Conservation (phyloP, 2,329 filamentous ascomycete species). For the Rhynchosporium graminicola region DNA sequence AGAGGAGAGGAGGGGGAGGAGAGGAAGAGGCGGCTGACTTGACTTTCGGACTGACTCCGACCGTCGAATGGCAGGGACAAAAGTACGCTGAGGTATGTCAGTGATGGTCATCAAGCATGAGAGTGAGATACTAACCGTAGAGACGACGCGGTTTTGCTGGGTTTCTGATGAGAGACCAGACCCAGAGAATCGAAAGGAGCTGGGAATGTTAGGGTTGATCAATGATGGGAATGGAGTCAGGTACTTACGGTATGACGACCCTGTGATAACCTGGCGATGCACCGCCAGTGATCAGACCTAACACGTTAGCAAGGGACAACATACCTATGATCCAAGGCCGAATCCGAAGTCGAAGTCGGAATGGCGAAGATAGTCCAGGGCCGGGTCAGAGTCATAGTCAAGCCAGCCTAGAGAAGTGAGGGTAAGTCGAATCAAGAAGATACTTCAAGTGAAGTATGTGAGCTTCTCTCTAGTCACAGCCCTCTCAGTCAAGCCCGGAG, state of each 20-base stretch:
- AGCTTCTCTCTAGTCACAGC: background rate
- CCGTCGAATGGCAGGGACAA: background rate
- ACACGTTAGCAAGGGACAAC: background rate
- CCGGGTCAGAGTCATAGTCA: background rate
- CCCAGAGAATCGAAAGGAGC: too few species aligned
- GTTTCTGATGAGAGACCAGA: too few species aligned
- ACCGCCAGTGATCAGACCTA: background rate
- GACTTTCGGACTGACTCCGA: background rate
- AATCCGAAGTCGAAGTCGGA: background rate
- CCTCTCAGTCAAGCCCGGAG: background rate
- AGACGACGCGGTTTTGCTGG: background rate
- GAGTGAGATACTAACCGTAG: background rate
- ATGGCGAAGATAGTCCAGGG: background rate
- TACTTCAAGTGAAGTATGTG: constrained; percentile 4
- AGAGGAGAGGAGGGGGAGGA: background rate
- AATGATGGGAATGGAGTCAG: background rate
- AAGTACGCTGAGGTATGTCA: background rate
- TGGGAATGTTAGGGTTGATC: background rate
- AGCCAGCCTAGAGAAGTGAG: background rate
- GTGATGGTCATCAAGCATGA: background rate
- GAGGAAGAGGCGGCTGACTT: constrained; percentile 1
- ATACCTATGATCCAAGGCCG: background rate
- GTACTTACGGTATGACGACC: too few species aligned
- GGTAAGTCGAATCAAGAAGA: background rate
- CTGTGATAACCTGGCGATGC: too few species aligned